Evolutionary conservation across 495 filamentous ascomycete genomes (phyloP).

Genomic region (Podospora comata): DNA sequence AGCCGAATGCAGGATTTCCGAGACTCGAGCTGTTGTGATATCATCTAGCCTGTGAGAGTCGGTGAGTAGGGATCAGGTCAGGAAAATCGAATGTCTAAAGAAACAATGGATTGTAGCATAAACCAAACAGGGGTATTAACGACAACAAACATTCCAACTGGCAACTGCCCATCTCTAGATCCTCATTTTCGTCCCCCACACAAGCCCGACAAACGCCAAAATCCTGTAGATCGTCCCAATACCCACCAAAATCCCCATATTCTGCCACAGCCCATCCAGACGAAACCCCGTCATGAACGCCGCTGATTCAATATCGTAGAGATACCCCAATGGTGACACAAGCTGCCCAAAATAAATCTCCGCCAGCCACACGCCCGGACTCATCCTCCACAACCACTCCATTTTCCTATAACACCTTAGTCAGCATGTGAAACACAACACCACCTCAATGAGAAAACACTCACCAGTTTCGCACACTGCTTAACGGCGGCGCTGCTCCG

Average conservation of each 20-base stretch:
- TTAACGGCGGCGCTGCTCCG: constrained; percentile 49
- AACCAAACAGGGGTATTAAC: not conserved
- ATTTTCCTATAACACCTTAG: constrained; percentile 29
- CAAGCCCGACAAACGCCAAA: constrained; percentile 42
- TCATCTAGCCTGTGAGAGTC: not conserved
- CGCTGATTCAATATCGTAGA: constrained; percentile 45
- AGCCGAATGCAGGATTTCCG: not conserved
- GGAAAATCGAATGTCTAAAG: too few relatives aligned
- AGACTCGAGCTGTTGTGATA: not conserved
- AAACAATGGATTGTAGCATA: not conserved
- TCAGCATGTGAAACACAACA: constrained; percentile 1
- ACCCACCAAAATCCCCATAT: constrained; percentile 37
- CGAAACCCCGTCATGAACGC: constrained; percentile 37
- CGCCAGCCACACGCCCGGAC: constrained; percentile 55
- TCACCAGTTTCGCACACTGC: constrained; percentile 47
- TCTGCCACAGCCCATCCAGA: constrained; percentile 37
- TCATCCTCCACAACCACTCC: constrained; percentile 53
- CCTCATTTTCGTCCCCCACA: constrained; percentile 21
- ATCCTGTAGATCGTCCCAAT: constrained; percentile 43
- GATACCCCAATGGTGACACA: constrained; percentile 43
- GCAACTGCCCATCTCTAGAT: not conserved
- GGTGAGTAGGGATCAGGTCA: too few relatives aligned
- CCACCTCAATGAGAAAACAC: not conserved
- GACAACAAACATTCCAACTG: not conserved
- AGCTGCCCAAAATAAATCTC: constrained; percentile 54